These are phyloP conservation scores for Quercus tomentella DNA, from an alignment of 331 rosid species.

Conservation along the genomic window DNA sequence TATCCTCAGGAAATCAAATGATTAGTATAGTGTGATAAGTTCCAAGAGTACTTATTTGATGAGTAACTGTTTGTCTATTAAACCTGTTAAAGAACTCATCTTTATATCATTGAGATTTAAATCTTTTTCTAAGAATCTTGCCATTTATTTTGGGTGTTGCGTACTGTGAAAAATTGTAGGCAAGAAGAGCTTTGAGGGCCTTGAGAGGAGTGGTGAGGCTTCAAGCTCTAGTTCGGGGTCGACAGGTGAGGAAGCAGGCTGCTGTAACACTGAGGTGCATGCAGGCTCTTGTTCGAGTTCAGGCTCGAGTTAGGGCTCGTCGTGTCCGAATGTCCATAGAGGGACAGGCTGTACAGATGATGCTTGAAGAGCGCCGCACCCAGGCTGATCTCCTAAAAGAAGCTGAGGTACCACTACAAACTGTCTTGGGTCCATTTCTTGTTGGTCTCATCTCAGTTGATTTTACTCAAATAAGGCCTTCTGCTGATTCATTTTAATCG, in stretches of 20 bases:
- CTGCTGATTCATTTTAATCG: no score
- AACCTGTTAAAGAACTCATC: not conserved
- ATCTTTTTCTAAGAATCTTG: not conserved
- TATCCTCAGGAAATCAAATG: not conserved
- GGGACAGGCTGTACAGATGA: constrained; percentile 88
- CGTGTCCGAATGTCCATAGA: constrained; percentile 89
- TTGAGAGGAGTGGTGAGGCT: constrained; percentile 94
- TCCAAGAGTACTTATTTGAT: not conserved
- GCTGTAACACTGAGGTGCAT: constrained; percentile 96
- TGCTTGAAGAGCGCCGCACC: constrained; percentile 58
- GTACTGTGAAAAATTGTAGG: constrained; percentile 37
- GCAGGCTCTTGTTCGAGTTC: constrained; percentile 98
- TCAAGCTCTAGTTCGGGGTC: constrained; percentile 92
- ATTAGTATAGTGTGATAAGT: no score
- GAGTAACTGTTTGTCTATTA: not conserved
- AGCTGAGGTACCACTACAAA: constrained; percentile 65
- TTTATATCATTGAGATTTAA: not conserved
- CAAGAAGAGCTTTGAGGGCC: constrained; percentile 95
- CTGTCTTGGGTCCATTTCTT: not conserved
- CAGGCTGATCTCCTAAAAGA: constrained; percentile 72
- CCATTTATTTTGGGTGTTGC: not conserved
- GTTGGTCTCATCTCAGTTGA: not conserved
- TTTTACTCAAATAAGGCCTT: not conserved
- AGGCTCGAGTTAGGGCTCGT: constrained; percentile 91
- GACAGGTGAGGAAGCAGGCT: constrained; percentile 97